Base-by-base conservation (phyloP, 106 monocot genomes). In the Hemerocallis citrina region DNA sequence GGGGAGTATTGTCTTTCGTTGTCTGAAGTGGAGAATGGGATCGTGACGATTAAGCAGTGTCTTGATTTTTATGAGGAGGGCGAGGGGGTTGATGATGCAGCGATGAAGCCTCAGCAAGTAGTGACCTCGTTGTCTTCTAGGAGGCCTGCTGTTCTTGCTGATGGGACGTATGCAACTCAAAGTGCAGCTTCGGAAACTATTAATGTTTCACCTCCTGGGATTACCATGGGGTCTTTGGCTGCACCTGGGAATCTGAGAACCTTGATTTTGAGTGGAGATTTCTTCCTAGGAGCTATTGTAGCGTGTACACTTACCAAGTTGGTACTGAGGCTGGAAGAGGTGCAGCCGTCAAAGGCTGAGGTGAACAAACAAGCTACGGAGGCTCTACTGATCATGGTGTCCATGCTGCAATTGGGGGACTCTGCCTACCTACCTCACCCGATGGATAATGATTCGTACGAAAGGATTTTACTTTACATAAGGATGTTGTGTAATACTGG, bases 81-180 rank as follows among this genome's bases (percentile, higher is more conserved):
- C 1, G 82, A 76, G 30, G 23, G 30, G 8, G n/a, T n/a, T n/a
- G 62, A 51, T 40, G 86, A 86, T 56, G 52, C 83, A 2, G 44
- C 74, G 29, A 77, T 68, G 62, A 35, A 36, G 50, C 49, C 73
- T 14, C 70, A 68, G 68, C 79, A 73, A 34, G 65, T 68, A 19
- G 65, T 70, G 25, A 82, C 60, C 40, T 76, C 79, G 9, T 65
- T 83, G 34, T 87, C 92, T 46, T 92, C 92, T 1, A 74, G 86
- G 48, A 77, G 80, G 55, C 92, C 92, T 5, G 80, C 83, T 23
- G 73, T 92, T 74, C 75, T 92, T 55, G 83, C 92, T 20, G 92
- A 92, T 70, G 92, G 92, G 14, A 92, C 92, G 5, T 92, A 92
- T 75, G 92, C 92, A 13, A 92, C 92, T 7, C 92, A 92, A 60